Base-by-base conservation (phyloP, 2,329 filamentous ascomycete species). In the Diaporthe citri region DNA sequence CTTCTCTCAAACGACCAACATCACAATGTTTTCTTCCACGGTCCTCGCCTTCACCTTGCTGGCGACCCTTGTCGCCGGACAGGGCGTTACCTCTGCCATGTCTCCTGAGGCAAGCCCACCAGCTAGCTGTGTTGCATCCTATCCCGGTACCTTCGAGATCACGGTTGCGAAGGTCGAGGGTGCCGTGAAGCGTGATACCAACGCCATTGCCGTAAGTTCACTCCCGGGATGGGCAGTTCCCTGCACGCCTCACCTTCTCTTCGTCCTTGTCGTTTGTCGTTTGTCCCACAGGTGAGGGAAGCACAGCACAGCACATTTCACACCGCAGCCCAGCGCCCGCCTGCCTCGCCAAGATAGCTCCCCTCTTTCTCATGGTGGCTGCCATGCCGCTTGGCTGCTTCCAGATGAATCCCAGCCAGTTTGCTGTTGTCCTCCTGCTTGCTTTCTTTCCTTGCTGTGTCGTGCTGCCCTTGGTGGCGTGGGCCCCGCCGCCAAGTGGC, bases 121-220 rank as follows among this genome's bases (percentile, higher is more conserved):
- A 1, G 79, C 83, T 1, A 89, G 88, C 75, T 94, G 92, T 85
- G 80, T 82, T 62, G 77, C 83, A 15, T 86, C 81, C 72, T 88
- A 87, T 79, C 79, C 85, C 20, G 90, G 90, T 64, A 84, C 83
- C 46, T 93, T 94, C 78, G 85, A 91, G 80, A 88, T 94, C 77
- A 88, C 89, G 64, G 87, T 91, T 70, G 83, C 88, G 59, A 82
- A 83, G 28, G 78, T 84, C 46, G 76, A 78, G 46, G 76, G 81
- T 17, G 81, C 86, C 82, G 75, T 86, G 78, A 77, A 86, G 85
- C 82, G 82, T 78, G 43, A 55, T 4, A 66, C 17, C 48, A 74
- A 75, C 76, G 69, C 77, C 56, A 73, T 76, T 67, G 34, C 76
- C 69, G 84, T 84, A 76, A 77, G 81, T 79, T 20, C 36, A 31